Evolutionary conservation across 768 basidiomycete genomes (phyloP), one percentile per base, ranked within the genome.

Genomic region (Tephrocybe rancida): DNA sequence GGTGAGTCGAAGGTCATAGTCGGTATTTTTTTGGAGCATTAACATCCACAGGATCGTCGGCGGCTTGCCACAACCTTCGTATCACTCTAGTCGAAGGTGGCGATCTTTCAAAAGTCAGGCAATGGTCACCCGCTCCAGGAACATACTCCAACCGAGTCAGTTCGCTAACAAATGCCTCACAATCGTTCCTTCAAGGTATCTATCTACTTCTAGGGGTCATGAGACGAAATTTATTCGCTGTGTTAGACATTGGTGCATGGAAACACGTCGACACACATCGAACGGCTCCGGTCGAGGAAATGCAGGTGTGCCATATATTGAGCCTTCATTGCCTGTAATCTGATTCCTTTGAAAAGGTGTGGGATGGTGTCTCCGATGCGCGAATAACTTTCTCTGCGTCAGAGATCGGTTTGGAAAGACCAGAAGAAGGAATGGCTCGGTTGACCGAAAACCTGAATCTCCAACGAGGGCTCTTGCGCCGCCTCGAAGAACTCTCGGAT

Each of bases 371-470:
- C 35, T 90, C 91, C 1, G 84, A 87, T 60, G 87, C 93, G 7
- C 81, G 90, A 14, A 86, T 95, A 47, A 74, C 75, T 6, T 95
- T 95, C 63, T 75, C 79, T 35, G 77, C 87, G 0, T 71, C 80
- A 1, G 81, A 85, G 19, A 53, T 83, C 19, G 71, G 68, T 18
- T 54, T 69, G 48, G 52, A 67, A 43, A 47, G 56, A 35, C 56
- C 61, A 18, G 48, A 52, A 57, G 63, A 67, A 54, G 74, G 69
- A 52, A 92, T 98, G 88, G 86, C 94, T 14, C 85, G 84, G 21
- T 73, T 98, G 63, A 93, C 88, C 0, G 97, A 99, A 70, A 98
- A 95, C 63, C 74, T 94, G 41, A 98, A 98, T 64, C 77, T 99
- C 1, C 97, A 98, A 70, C 83, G 88, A 1, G 94, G 83, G 1